Evolutionary conservation across 495 filamentous ascomycete genomes (phyloP).

Genomic region (Neurospora terricola): DNA sequence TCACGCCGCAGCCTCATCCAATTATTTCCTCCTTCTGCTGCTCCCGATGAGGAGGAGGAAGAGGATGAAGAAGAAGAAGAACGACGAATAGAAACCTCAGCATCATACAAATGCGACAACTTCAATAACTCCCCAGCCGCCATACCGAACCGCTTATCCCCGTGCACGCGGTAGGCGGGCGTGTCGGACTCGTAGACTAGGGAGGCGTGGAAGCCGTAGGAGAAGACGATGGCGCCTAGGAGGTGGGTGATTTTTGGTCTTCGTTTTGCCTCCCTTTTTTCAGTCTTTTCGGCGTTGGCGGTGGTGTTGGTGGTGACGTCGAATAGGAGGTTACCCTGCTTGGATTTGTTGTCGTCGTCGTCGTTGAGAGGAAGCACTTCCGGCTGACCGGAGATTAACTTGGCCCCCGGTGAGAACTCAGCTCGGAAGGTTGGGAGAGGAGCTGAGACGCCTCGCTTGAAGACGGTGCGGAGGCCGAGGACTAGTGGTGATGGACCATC

Average conservation of each 20-base stretch:
- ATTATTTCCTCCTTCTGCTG: not conserved
- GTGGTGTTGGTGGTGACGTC: constrained; percentile 1
- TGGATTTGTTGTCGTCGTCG: too few relatives aligned
- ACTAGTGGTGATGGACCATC: constrained; percentile 25
- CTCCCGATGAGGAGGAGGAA: not conserved
- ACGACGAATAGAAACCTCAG: constrained; percentile 35
- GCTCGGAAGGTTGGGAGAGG: constrained; percentile 48
- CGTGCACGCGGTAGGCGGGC: constrained; percentile 59
- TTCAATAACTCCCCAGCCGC: constrained; percentile 65
- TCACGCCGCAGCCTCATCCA: too few relatives aligned
- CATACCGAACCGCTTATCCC: constrained; percentile 69
- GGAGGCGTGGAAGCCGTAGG: constrained; percentile 79
- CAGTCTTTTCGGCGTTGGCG: not conserved
- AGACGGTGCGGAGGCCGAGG: constrained; percentile 46
- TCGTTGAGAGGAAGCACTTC: constrained; percentile 13
- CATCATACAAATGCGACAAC: constrained; percentile 58
- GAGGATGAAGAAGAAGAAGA: not conserved
- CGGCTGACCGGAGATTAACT: constrained; percentile 36
- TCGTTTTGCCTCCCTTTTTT: constrained; percentile 1
- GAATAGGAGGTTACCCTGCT: not conserved
- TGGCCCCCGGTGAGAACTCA: constrained; percentile 56
- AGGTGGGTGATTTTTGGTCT: constrained; percentile 26
- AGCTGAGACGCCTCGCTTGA: constrained; percentile 35
- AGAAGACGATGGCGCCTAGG: constrained; percentile 72
- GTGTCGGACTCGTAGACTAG: constrained; percentile 86